phyloP scores from a whole-genome alignment of 345 rosid genomes.

The Trapa incisa region DNA sequence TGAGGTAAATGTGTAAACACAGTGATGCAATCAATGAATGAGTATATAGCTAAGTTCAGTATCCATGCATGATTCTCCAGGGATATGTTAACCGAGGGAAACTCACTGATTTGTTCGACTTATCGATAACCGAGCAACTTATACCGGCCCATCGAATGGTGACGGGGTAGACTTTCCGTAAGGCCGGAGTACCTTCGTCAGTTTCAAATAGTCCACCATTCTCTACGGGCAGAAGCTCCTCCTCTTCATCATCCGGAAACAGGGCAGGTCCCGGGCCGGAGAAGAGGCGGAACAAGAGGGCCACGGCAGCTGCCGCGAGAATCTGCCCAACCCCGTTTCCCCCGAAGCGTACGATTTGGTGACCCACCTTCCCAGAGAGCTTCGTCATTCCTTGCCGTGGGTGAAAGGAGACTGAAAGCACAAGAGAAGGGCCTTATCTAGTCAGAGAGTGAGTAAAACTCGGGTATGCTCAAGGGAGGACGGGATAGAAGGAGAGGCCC shows the following conservation, averaged over 20 bases:
- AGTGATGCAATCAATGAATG: background rate
- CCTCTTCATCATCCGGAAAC: conserved; percentile 32
- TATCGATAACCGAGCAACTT: conserved; percentile 75
- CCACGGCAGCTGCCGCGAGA: conserved; percentile 66
- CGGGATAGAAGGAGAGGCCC: no score
- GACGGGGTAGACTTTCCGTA: conserved; percentile 50
- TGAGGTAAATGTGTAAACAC: background rate
- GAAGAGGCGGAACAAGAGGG: conserved; percentile 61
- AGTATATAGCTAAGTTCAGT: background rate
- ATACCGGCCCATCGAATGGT: conserved; percentile 73
- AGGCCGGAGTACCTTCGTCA: conserved; percentile 17
- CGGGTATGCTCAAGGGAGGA: no score
- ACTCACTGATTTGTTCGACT: conserved; percentile 63
- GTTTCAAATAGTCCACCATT: conserved; percentile 15
- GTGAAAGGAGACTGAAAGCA: background rate
- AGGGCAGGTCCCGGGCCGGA: conserved; percentile 71
- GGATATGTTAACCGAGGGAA: background rate
- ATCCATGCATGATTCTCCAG: background rate
- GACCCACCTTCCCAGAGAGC: conserved; percentile 46
- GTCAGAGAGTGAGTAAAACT: no score
- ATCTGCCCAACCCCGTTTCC: conserved; percentile 61
- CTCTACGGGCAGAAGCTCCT: conserved; percentile 9
- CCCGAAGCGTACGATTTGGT: conserved; percentile 44
- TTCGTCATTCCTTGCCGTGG: background rate
- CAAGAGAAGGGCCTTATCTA: background rate